phyloP scores from a whole-genome alignment of 2,329 filamentous ascomycete genomes.

The Beauveria rudraprayagi region DNA sequence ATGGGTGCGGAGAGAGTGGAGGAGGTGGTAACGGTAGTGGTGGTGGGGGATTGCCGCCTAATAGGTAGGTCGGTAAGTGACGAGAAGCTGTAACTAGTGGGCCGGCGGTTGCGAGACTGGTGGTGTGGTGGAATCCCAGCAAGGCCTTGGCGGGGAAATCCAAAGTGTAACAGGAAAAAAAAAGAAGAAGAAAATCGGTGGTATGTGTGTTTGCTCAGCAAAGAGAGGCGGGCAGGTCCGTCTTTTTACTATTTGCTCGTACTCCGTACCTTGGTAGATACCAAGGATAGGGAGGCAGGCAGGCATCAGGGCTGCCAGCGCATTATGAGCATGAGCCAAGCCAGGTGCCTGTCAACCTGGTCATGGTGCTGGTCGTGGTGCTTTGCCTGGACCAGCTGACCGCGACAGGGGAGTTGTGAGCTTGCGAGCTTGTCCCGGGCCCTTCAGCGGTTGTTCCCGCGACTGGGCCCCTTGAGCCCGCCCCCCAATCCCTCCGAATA shows the following conservation, averaged over 20 bases:
- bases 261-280: too few species aligned
- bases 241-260: neutral
- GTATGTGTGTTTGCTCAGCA: neutral
- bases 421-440: neutral
- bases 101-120: neutral
- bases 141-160: neutral
- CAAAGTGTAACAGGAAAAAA: neutral
- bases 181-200: neutral
- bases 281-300: neutral
- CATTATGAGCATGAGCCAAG: slow-evolving; percentile 6
- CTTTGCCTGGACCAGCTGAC: slow-evolving; percentile 4
- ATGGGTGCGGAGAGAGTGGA: slow-evolving; percentile 7
- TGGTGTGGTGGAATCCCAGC: neutral
- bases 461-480: neutral
- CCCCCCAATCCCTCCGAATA: neutral
- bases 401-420: neutral
- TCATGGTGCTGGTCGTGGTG: neutral
- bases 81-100: neutral
- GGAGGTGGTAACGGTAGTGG: neutral
- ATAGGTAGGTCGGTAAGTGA: neutral
- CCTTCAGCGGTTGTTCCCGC: slow-evolving; percentile 11
- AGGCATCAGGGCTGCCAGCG: slow-evolving; percentile 6
- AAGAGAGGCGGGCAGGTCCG: neutral
- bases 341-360: neutral
- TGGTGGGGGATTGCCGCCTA: slow-evolving; percentile 6